Evolutionary conservation across 306 rosid species (phyloP).

Genomic region (Dalbergia cochinchinensis): DNA sequence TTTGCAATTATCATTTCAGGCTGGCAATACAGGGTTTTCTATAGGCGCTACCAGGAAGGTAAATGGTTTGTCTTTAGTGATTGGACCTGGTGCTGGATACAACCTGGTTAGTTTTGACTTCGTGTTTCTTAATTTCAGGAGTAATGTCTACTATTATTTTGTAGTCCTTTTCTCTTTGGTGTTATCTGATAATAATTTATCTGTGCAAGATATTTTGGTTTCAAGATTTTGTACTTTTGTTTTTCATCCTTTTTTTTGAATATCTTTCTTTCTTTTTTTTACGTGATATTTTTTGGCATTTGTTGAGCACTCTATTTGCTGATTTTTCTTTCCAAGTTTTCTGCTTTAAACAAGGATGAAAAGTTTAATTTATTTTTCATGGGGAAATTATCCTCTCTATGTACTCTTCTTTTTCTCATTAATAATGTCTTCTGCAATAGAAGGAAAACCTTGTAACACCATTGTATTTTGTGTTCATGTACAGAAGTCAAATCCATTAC

Average conservation of each 20-base stretch:
- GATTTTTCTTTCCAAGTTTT: slow-evolving; percentile 19
- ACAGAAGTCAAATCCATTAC: slow-evolving; percentile 87
- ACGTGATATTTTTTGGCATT: neutral
- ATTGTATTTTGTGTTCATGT: slow-evolving; percentile 40
- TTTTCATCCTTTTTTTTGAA: slow-evolving; percentile 15
- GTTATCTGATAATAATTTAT: neutral
- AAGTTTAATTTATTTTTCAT: neutral
- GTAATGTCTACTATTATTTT: slow-evolving; percentile 18
- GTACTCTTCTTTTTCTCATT: neutral
- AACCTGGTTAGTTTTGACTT: slow-evolving; percentile 69
- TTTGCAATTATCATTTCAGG: slow-evolving; percentile 59
- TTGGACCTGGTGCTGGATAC: slow-evolving; percentile 98
- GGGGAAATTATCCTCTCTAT: neutral
- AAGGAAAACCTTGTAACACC: neutral
- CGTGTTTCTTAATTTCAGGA: slow-evolving; percentile 32
- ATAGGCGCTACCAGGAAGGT: slow-evolving; percentile 80
- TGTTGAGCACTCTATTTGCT: slow-evolving; percentile 19
- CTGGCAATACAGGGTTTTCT: slow-evolving; percentile 77
- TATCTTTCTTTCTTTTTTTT: too few relatives aligned
- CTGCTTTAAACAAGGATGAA: neutral
- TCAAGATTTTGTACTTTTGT: slow-evolving; percentile 25
- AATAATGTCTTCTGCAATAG: neutral
- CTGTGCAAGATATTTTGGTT: slow-evolving; percentile 22
- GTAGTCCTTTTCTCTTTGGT: neutral
- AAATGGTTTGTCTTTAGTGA: slow-evolving; percentile 68